These are phyloP conservation scores for Aquilaria yunnanensis DNA, from an alignment of 345 rosid genomes.

Conservation along the genomic window DNA sequence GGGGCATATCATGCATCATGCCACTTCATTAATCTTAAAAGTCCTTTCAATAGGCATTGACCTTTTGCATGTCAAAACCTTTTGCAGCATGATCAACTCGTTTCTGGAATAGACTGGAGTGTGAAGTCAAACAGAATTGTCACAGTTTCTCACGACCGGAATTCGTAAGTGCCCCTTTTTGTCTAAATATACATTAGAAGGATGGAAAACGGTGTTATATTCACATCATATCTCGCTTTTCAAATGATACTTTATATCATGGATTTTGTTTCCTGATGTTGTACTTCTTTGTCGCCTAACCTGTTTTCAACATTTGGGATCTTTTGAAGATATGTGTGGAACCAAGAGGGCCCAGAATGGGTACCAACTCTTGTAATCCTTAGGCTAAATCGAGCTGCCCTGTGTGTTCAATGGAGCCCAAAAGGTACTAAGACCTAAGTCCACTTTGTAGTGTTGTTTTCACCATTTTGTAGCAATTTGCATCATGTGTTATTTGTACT, in stretches of 20 bases:
- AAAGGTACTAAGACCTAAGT: constrained; percentile 43
- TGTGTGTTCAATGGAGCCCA: constrained; percentile 97
- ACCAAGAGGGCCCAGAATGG: constrained; percentile 84
- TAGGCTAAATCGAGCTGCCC: constrained; percentile 95
- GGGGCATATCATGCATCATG: too few relatives aligned
- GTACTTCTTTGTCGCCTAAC: background rate
- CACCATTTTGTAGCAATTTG: constrained; percentile 3
- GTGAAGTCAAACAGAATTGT: constrained; percentile 74
- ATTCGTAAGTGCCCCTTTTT: constrained; percentile 65
- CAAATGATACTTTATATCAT: too few relatives aligned
- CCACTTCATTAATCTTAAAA: too few relatives aligned
- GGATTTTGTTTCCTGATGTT: background rate
- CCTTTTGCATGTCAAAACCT: background rate
- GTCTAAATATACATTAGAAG: background rate
- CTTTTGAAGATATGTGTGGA: constrained; percentile 82
- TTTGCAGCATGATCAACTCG: constrained; percentile 92
- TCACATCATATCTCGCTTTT: background rate
- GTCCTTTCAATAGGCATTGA: too few relatives aligned
- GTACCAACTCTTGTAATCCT: constrained; percentile 95
- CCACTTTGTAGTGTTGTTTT: constrained; percentile 2
- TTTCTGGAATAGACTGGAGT: constrained; percentile 98
- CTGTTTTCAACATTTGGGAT: constrained; percentile 11
- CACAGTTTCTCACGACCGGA: constrained; percentile 89
- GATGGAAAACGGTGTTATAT: background rate
- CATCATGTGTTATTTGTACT: too few relatives aligned